Evolutionary conservation across 148 eudicot species (phyloP).

Genomic region (Amaranthus hypochondriacus): DNA sequence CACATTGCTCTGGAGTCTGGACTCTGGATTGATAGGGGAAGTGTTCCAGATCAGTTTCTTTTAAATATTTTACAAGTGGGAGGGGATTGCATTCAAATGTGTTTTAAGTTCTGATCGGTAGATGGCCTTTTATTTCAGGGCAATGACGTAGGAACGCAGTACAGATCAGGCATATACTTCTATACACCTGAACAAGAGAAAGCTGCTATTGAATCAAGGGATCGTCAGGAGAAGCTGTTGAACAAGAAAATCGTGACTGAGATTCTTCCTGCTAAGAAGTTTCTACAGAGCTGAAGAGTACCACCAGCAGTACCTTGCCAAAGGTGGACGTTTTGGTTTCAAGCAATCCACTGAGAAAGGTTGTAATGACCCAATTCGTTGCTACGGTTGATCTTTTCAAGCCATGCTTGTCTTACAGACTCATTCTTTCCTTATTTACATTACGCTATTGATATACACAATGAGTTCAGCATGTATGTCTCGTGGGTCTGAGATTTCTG

Average conservation of each 20-base stretch:
- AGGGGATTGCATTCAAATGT: background rate
- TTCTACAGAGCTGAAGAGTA: slow-evolving; percentile 82
- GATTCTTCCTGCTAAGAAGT: slow-evolving; percentile 76
- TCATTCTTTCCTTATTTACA: background rate
- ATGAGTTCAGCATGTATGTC: background rate
- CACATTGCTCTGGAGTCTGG: background rate
- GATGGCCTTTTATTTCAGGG: slow-evolving; percentile 36
- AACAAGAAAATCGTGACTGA: slow-evolving; percentile 69
- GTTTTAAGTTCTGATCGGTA: slow-evolving; percentile 4
- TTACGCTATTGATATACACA: background rate
- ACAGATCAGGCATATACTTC: slow-evolving; percentile 83
- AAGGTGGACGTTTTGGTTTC: slow-evolving; percentile 76
- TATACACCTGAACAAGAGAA: slow-evolving; percentile 85
- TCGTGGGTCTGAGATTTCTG: background rate
- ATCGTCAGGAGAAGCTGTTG: slow-evolving; percentile 53
- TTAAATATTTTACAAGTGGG: background rate
- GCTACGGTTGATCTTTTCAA: slow-evolving; percentile 56
- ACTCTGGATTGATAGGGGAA: background rate
- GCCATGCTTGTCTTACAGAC: background rate
- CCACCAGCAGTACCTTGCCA: slow-evolving; percentile 87
- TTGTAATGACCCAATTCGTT: slow-evolving; percentile 82
- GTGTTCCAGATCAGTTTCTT: background rate
- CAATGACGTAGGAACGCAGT: slow-evolving; percentile 74
- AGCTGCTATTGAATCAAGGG: slow-evolving; percentile 64
- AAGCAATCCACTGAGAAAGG: slow-evolving; percentile 70